Evolutionary conservation across 805 yeast species (phyloP).

Genomic region (Saccharomyces eubayanus): DNA sequence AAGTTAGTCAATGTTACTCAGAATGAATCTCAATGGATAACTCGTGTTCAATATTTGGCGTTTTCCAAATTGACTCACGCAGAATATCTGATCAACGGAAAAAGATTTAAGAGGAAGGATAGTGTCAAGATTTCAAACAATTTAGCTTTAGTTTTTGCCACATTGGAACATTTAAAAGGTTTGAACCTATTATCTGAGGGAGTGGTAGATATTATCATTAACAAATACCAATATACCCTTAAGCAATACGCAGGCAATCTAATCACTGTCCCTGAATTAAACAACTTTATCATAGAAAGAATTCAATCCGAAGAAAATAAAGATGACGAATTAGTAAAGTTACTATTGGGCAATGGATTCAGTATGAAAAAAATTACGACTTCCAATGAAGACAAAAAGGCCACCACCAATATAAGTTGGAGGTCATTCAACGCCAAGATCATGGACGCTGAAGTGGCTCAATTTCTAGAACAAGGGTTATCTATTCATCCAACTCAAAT

Average conservation of each 20-base stretch:
- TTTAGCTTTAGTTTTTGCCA: conserved; percentile 22
- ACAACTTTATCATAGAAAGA: conserved; percentile 14
- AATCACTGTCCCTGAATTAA: conserved; percentile 18
- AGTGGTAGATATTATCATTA: conserved; percentile 15
- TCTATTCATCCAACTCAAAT: conserved; percentile 32
- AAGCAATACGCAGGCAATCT: conserved; percentile 22
- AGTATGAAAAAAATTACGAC: conserved; percentile 3
- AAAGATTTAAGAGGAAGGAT: conserved; percentile 19
- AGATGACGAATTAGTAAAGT: conserved; percentile 31
- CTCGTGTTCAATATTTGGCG: conserved; percentile 33
- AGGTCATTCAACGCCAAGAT: conserved; percentile 56
- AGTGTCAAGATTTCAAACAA: conserved; percentile 15
- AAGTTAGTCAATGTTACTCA: conserved; percentile 36
- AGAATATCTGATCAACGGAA: conserved; percentile 24
- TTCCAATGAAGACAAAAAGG: conserved; percentile 13
- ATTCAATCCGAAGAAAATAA: conserved; percentile 10
- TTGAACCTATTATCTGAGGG: conserved; percentile 11
- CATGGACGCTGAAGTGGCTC: conserved; percentile 65
- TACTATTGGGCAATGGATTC: conserved; percentile 31
- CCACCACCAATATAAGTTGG: conserved; percentile 45
- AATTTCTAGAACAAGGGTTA: conserved; percentile 39
- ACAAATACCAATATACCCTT: conserved; percentile 25
- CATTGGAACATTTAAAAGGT: conserved; percentile 14
- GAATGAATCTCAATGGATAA: conserved; percentile 33
- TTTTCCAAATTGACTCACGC: conserved; percentile 48